These are phyloP conservation scores for Xylariomycetidae sp. DNA, from an alignment of 2,329 filamentous ascomycete species.

Conservation along the genomic window DNA sequence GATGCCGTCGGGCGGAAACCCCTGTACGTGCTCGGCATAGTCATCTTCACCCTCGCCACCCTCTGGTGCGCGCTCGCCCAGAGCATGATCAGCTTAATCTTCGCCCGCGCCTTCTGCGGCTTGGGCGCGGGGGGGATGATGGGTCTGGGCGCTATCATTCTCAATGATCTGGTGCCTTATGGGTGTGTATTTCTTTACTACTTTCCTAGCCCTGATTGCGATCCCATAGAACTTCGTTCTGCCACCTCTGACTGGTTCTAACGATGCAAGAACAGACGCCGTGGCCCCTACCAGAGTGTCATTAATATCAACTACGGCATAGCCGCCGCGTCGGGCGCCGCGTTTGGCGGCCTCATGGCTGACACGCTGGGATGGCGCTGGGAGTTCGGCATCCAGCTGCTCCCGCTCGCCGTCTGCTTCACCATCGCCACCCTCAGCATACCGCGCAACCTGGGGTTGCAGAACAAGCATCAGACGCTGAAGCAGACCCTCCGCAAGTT, in stretches of 20 bases:
- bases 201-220: too few relatives aligned
- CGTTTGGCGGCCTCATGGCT: constrained; percentile 64
- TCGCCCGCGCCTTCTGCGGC: constrained; percentile 66
- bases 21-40: constrained; percentile 60
- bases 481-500: constrained; percentile 50
- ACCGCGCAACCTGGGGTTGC: constrained; percentile 48
- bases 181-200: constrained; percentile 42
- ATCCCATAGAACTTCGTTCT: too few relatives aligned
- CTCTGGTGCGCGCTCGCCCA: constrained; percentile 64
- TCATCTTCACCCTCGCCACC: constrained; percentile 61
- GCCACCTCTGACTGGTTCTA: too few relatives aligned
- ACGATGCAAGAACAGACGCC: constrained; percentile 34
- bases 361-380: constrained; percentile 70
- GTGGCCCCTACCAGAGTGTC: constrained; percentile 70
- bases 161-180: constrained; percentile 70
- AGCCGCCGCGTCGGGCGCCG: constrained; percentile 58
- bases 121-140: constrained; percentile 69
- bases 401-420: constrained; percentile 43
- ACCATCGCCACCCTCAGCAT: constrained; percentile 41
- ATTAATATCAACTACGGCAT: constrained; percentile 62
- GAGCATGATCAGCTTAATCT: constrained; percentile 65
- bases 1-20: constrained; percentile 67
- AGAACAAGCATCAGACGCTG: constrained; percentile 38
- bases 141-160: constrained; percentile 65
- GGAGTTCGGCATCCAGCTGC: constrained; percentile 63